Evolutionary conservation across 768 basidiomycete genomes (phyloP).

Genomic region (Mycena amicta): DNA sequence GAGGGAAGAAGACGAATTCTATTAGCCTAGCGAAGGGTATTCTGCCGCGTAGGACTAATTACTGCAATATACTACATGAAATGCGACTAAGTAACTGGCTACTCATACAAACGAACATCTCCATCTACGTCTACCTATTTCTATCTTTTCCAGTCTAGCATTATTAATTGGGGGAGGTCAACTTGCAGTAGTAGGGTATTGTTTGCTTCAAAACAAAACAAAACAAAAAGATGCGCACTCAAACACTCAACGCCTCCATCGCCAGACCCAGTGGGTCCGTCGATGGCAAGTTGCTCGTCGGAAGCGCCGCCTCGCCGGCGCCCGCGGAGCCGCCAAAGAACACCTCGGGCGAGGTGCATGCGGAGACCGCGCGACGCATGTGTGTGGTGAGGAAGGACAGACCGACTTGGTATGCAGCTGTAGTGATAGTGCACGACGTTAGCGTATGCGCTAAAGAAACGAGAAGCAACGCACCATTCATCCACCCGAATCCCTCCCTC

Average conservation of each 20-base stretch:
- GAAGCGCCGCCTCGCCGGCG: slow-evolving; percentile 35
- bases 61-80: too few relatives aligned
- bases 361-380: slow-evolving; percentile 94
- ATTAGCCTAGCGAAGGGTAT: too few relatives aligned
- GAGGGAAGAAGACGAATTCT: too few relatives aligned
- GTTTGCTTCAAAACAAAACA: too few relatives aligned
- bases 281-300: slow-evolving; percentile 40
- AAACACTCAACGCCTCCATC: slow-evolving; percentile 56
- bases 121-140: too few relatives aligned
- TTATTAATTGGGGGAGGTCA: too few relatives aligned
- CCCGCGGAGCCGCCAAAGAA: slow-evolving; percentile 67
- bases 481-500: slow-evolving; percentile 98
- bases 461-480: slow-evolving; percentile 68
- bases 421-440: slow-evolving; percentile 9
- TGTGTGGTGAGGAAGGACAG: slow-evolving; percentile 89
- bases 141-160: too few relatives aligned
- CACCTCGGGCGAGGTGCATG: slow-evolving; percentile 91
- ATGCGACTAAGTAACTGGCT: too few relatives aligned
- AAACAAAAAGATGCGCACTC: too few relatives aligned
- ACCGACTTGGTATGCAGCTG: slow-evolving; percentile 97
- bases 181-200: too few relatives aligned
- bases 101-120: too few relatives aligned
- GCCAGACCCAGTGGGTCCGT: slow-evolving; percentile 65
- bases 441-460: background rate
- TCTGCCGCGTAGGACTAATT: too few relatives aligned